Conservation (phyloP, 169 alveolate species). For the Plasmodium gallinaceum region DNA sequence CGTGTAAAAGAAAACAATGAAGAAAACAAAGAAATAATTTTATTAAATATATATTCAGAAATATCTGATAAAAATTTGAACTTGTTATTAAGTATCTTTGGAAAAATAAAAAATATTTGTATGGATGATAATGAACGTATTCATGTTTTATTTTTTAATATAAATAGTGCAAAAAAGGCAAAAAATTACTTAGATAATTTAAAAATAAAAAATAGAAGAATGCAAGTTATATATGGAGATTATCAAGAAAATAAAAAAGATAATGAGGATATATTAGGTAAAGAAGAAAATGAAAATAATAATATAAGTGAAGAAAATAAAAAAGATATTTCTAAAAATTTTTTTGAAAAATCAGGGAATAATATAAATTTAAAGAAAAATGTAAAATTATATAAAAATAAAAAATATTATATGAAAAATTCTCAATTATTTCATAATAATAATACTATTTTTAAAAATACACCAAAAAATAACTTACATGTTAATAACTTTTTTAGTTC, state of each 20-base stretch:
- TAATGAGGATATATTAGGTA: neutral
- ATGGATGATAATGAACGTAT: slow-evolving; percentile 57
- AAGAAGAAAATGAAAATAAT: neutral
- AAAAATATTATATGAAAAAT: slow-evolving; percentile 33
- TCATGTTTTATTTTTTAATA: slow-evolving; percentile 14
- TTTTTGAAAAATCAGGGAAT: neutral
- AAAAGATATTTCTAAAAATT: neutral
- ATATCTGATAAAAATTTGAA: slow-evolving; percentile 20
- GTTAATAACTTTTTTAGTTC: slow-evolving; percentile 3
- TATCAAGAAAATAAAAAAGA: slow-evolving; percentile 4
- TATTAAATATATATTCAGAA: slow-evolving; percentile 37
- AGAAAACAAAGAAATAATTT: slow-evolving; percentile 35
- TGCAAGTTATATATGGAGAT: slow-evolving; percentile 46
- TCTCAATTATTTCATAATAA: neutral
- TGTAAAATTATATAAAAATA: slow-evolving; percentile 50
- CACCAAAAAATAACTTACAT: neutral
- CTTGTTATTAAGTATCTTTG: slow-evolving; percentile 28
- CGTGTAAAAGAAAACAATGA: slow-evolving; percentile 50
- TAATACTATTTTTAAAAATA: slow-evolving; percentile 1
- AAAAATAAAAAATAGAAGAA: slow-evolving; percentile 58
- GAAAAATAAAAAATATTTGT: slow-evolving; percentile 13
- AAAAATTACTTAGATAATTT: slow-evolving; percentile 37
- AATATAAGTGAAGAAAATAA: neutral
- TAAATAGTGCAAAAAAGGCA: slow-evolving; percentile 50
- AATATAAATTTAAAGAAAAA: neutral